These are phyloP conservation scores for Nakazawaea ishiwadae DNA, from an alignment of 805 yeast genomes.

Conservation along the genomic window DNA sequence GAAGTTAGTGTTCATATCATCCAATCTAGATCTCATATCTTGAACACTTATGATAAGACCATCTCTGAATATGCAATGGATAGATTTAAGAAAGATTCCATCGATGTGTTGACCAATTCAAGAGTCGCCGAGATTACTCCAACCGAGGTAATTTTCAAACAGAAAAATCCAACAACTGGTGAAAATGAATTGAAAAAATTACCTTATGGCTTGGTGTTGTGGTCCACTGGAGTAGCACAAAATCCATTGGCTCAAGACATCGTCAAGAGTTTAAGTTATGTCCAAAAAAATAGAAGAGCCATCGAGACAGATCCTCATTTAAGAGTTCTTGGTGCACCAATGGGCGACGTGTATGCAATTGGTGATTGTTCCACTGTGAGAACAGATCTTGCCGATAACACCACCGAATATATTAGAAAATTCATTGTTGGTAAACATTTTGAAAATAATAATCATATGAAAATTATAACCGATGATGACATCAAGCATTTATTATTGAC, in stretches of 20 bases:
- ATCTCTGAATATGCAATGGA: constrained; percentile 62
- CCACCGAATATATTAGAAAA: constrained; percentile 45
- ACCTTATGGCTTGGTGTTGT: constrained; percentile 64
- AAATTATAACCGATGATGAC: constrained; percentile 41
- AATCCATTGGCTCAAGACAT: constrained; percentile 56
- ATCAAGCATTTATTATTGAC: constrained; percentile 43
- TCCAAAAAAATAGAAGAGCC: constrained; percentile 63
- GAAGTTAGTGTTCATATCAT: constrained; percentile 63
- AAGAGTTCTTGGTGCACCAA: constrained; percentile 63
- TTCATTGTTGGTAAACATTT: constrained; percentile 39
- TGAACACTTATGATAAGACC: constrained; percentile 64
- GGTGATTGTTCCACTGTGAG: constrained; percentile 71
- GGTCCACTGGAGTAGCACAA: constrained; percentile 76
- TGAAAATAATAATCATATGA: constrained; percentile 24
- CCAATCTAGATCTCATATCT: constrained; percentile 62
- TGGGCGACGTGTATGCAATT: constrained; percentile 65
- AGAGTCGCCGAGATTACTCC: constrained; percentile 55
- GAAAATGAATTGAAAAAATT: constrained; percentile 37
- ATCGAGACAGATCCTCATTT: constrained; percentile 72
- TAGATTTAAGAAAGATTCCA: constrained; percentile 56
- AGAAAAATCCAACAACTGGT: constrained; percentile 38
- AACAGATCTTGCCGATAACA: constrained; percentile 52
- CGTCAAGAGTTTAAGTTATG: constrained; percentile 38
- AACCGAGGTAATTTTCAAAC: constrained; percentile 55
- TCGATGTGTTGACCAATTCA: constrained; percentile 59